Evolutionary conservation across 441 rosid species (phyloP).

Genomic region (Capsella rubella): DNA sequence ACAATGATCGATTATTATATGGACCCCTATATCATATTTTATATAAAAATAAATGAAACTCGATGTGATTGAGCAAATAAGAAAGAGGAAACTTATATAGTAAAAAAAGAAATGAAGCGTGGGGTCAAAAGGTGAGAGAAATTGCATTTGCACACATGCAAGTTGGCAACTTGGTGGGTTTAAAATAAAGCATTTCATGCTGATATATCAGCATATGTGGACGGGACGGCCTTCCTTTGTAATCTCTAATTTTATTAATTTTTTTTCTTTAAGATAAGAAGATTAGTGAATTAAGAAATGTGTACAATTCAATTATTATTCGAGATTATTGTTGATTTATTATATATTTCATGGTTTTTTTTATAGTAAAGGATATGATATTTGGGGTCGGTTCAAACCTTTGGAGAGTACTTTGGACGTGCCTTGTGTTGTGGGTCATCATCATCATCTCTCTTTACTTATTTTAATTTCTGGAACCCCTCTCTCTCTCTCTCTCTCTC

Average conservation of each 20-base stretch:
- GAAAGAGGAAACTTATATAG: neutral
- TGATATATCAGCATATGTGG: neutral
- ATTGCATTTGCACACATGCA: conserved; percentile 40
- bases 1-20: conserved; percentile 13
- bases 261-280: conserved; percentile 30
- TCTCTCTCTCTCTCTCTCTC: too few relatives aligned
- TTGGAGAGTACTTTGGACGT: neutral
- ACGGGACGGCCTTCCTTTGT: conserved; percentile 30
- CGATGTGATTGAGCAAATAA: conserved; percentile 27
- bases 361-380: neutral
- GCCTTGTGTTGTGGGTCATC: too few relatives aligned
- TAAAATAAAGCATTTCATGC: conserved; percentile 38
- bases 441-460: too few relatives aligned
- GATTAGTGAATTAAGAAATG: conserved; percentile 24
- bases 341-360: neutral
- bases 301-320: conserved; percentile 10
- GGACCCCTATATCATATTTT: neutral
- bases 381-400: conserved; percentile 28
- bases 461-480: too few relatives aligned
- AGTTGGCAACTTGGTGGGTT: conserved; percentile 48
- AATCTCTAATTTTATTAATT: conserved; percentile 4
- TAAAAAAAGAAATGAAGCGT: conserved; percentile 30
- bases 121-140: conserved; percentile 44
- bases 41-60: neutral
- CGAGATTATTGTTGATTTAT: neutral